Evolutionary conservation across 2,329 filamentous ascomycete species (phyloP).

Genomic region (Leptosphaerulina australis): DNA sequence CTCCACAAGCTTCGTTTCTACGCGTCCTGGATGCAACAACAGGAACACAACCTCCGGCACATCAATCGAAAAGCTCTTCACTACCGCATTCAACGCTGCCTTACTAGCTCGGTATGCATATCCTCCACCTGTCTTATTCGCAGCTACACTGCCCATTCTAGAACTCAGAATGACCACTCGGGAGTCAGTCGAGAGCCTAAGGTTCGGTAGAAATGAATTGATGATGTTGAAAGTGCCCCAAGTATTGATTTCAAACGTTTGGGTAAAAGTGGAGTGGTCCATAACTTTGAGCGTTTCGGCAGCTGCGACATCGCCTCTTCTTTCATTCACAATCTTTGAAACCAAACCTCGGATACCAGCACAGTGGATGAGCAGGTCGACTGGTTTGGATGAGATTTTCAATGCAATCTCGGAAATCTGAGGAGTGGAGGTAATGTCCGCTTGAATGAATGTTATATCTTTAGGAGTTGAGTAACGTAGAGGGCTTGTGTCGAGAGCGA

Average conservation of each 20-base stretch:
- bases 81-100: slow-evolving; percentile 54
- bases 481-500: slow-evolving; percentile 31
- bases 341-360: slow-evolving; percentile 55
- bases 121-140: slow-evolving; percentile 50
- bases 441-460: slow-evolving; percentile 17
- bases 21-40: slow-evolving; percentile 54
- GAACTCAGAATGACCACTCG: slow-evolving; percentile 52
- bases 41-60: slow-evolving; percentile 51
- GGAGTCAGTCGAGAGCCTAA: slow-evolving; percentile 22
- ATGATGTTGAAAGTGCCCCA: slow-evolving; percentile 52
- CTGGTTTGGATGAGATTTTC: slow-evolving; percentile 25
- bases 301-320: slow-evolving; percentile 44
- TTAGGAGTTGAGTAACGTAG: background rate
- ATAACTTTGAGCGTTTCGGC: slow-evolving; percentile 52
- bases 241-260: slow-evolving; percentile 52
- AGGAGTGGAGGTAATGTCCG: slow-evolving; percentile 17
- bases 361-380: slow-evolving; percentile 53
- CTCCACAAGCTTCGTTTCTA: slow-evolving; percentile 53
- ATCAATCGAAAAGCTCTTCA: slow-evolving; percentile 54
- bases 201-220: slow-evolving; percentile 45
- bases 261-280: slow-evolving; percentile 48
- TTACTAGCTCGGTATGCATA: slow-evolving; percentile 58
- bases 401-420: slow-evolving; percentile 18
- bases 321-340: slow-evolving; percentile 26
- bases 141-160: slow-evolving; percentile 53